These are phyloP conservation scores for Oryza nivara DNA, from an alignment of 176 grass and related monocot genomes.

Conservation along the genomic window DNA sequence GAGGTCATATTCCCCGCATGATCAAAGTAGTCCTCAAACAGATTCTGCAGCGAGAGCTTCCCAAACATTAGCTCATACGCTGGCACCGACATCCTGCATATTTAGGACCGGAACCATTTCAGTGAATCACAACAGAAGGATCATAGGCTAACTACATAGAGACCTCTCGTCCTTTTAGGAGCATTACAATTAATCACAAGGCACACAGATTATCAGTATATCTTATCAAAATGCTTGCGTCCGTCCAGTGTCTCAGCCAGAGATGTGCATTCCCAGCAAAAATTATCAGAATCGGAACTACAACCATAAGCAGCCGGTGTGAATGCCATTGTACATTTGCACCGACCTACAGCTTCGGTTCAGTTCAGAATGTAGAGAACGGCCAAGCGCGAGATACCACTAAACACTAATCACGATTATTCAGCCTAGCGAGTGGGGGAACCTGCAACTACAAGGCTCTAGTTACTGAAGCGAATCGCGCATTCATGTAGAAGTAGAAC, in stretches of 20 bases:
- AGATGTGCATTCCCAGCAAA: not conserved
- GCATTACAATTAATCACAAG: not conserved
- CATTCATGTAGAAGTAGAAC: not conserved
- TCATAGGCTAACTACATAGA: not conserved
- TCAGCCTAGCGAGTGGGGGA: not conserved
- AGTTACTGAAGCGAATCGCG: not conserved
- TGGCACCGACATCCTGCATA: conserved; percentile 73
- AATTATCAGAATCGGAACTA: not conserved
- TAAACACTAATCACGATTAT: conserved; percentile 28
- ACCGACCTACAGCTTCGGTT: not conserved
- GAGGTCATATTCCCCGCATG: conserved; percentile 57
- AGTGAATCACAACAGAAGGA: not conserved
- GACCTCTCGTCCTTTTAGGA: not conserved
- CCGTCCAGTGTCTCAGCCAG: not conserved
- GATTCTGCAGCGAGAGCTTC: conserved; percentile 64
- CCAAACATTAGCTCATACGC: conserved; percentile 93
- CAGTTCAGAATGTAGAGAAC: not conserved
- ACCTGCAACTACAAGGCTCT: not conserved
- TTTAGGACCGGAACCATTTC: not conserved
- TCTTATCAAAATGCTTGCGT: not conserved
- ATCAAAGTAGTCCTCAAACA: conserved; percentile 96
- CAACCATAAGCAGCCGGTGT: not conserved
- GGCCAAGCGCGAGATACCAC: not conserved
- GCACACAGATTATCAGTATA: not conserved
- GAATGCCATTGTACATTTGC: not conserved